These are phyloP conservation scores for Gaertneriomyces sp. DNA, from an alignment of 192 early-diverging fungal species.

Conservation along the genomic window DNA sequence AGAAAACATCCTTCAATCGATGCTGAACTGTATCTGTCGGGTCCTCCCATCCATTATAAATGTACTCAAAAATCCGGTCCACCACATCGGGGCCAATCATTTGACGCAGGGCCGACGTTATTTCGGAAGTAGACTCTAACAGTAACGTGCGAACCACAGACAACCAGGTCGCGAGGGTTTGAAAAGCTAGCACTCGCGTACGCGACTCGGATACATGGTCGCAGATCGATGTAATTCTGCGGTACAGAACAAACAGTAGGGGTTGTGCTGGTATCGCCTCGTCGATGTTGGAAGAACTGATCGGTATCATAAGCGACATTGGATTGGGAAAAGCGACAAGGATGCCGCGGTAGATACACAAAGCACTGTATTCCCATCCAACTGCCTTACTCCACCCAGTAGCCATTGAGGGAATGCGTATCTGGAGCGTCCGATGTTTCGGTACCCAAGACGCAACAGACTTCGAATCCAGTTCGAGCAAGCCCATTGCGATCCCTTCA, in stretches of 20 bases:
- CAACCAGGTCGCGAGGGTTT: conserved; percentile 35
- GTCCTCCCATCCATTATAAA: conserved; percentile 85
- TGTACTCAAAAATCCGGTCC: conserved; percentile 63
- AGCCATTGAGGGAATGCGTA: not conserved
- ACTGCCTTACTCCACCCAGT: conserved; percentile 5
- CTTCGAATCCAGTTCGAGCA: not conserved
- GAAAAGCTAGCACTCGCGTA: conserved; percentile 33
- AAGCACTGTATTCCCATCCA: conserved; percentile 5
- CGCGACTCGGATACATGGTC: conserved; percentile 20
- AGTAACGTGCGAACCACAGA: not conserved
- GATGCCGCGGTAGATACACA: conserved; percentile 31
- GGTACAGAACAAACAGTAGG: conserved; percentile 11
- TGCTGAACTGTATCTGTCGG: conserved; percentile 76
- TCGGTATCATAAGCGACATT: not conserved
- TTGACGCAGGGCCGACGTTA: not conserved
- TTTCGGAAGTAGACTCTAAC: not conserved
- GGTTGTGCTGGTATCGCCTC: not conserved
- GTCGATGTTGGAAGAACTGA: too few species aligned
- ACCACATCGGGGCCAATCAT: conserved; percentile 10
- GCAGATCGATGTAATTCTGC: conserved; percentile 13
- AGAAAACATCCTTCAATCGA: conserved; percentile 58
- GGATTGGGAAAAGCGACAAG: conserved; percentile 18
- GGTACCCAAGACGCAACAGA: not conserved
- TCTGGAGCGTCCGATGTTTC: not conserved
- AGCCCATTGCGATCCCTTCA: not conserved